Evolutionary conservation across 164 flowering plant genomes (phyloP), one percentile per base, ranked within the genome.

Genomic region (Magnolia sinica): DNA sequence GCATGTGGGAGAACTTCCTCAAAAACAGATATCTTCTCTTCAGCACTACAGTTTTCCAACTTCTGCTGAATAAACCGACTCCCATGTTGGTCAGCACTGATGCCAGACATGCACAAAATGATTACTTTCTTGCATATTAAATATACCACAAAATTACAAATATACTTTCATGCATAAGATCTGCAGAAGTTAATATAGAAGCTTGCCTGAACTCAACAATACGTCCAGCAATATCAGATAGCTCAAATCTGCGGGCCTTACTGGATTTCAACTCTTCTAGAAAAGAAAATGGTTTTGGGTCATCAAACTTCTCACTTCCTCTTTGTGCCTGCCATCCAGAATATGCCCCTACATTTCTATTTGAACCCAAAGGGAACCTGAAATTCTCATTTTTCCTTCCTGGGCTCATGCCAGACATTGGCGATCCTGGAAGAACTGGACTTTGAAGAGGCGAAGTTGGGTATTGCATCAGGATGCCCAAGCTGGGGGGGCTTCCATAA

Each of bases 1-100:
- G 91, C 91, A 82, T 91, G 95, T 19, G 96, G 94, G 65, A 92
- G 84, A 81, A 94, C 89, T 88, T 94, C 97, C 55, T 82, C 79
- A 77, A 92, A 94, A 64, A 94, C 92, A 64, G 91, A 85, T 49
- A 74, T 87, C 84, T 94, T 94, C 76, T 94, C 96, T 79, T 90
- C 92, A 58, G n/a, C 52, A 61, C 84, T 84, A 77, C 93, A 88
- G 76, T 50, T 81, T 81, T 94, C 98, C 80, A 94, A 79, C 87
- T 94, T 92, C 84, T 91, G 97, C 84, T 94, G 98, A 79, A 94
- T 94, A 81, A 94, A 94, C 65, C 98, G 90, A 80, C 98, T 94
- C 80, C 98, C 98, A 82, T 92, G 91, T 85, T 94, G 98, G 82
- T 94, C 98, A 77, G 84, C 86, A 82, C 98, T 94, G 94, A 66